Conservation (phyloP, 2,329 filamentous ascomycete species). For the Xylariaceae sp. region DNA sequence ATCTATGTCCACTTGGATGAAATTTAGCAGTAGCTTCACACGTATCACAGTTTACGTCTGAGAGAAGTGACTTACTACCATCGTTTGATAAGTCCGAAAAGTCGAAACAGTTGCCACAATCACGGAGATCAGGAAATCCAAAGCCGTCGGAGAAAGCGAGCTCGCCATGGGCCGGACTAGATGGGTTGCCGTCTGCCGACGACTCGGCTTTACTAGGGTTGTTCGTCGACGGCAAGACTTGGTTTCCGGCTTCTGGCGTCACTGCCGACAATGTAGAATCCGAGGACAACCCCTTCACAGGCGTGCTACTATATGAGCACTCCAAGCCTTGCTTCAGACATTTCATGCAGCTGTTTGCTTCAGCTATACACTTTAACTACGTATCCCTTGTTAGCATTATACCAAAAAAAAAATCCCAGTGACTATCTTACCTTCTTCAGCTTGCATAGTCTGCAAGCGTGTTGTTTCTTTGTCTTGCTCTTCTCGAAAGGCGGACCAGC, state of each 20-base stretch:
- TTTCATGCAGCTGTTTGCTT: constrained; percentile 6
- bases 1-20: constrained; percentile 3
- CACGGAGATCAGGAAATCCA: constrained; percentile 8
- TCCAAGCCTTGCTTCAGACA: constrained; percentile 3
- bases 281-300: not conserved
- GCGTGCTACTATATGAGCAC: not conserved
- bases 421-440: constrained; percentile 1
- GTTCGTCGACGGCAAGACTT: too few relatives aligned
- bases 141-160: not conserved
- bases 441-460: constrained; percentile 5
- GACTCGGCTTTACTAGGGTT: not conserved
- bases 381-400: constrained; percentile 1
- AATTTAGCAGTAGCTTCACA: not conserved
- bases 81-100: constrained; percentile 10
- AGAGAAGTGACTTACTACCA: constrained; percentile 3
- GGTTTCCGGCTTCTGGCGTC: not conserved
- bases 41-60: too few relatives aligned
- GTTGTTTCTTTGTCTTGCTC: constrained; percentile 9
- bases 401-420: not conserved
- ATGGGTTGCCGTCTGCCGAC: not conserved
- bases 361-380: constrained; percentile 2
- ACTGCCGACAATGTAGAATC: not conserved
- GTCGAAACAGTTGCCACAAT: constrained; percentile 2
- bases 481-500: constrained; percentile 10
- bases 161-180: not conserved